Evolutionary conservation across 306 rosid species (phyloP).

Genomic region (Crataegus laevigata): DNA sequence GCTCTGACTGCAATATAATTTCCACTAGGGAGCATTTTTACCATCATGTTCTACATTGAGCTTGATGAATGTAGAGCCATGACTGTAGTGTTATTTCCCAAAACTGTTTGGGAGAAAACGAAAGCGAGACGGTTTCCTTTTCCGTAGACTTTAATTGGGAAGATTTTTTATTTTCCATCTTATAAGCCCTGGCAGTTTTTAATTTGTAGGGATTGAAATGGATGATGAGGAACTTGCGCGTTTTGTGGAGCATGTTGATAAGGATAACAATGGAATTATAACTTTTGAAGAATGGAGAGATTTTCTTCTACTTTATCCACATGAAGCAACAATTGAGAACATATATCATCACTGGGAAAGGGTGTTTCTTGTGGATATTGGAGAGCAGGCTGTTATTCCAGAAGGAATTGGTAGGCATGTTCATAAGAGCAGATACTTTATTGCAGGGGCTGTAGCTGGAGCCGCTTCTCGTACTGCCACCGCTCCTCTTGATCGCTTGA

Average conservation of each 20-base stretch:
- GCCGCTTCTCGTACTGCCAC: conserved; percentile 91
- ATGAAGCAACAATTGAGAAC: conserved; percentile 92
- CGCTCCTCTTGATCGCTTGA: conserved; percentile 90
- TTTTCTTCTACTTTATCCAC: conserved; percentile 90
- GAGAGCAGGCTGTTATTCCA: conserved; percentile 84
- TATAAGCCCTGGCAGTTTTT: conserved; percentile 59
- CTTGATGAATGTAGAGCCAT: neutral
- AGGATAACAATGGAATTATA: conserved; percentile 88
- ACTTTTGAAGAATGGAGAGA: conserved; percentile 98
- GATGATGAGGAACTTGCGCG: conserved; percentile 93
- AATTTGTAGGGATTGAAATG: conserved; percentile 76
- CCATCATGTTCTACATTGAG: neutral
- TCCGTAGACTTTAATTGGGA: neutral
- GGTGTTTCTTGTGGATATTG: conserved; percentile 88
- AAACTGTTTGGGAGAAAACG: neutral
- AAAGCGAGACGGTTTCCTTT: neutral
- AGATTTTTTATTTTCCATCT: conserved; percentile 36
- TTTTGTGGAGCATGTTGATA: conserved; percentile 92
- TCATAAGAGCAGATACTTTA: conserved; percentile 76
- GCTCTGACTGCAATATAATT: neutral
- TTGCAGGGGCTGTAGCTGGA: conserved; percentile 96
- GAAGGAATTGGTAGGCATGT: conserved; percentile 80
- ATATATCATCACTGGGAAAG: conserved; percentile 94
- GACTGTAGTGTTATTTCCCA: neutral
- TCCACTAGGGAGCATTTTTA: neutral